Base-by-base conservation (phyloP, 1,284 basidiomycete species). In the Spongispora temasekensis region DNA sequence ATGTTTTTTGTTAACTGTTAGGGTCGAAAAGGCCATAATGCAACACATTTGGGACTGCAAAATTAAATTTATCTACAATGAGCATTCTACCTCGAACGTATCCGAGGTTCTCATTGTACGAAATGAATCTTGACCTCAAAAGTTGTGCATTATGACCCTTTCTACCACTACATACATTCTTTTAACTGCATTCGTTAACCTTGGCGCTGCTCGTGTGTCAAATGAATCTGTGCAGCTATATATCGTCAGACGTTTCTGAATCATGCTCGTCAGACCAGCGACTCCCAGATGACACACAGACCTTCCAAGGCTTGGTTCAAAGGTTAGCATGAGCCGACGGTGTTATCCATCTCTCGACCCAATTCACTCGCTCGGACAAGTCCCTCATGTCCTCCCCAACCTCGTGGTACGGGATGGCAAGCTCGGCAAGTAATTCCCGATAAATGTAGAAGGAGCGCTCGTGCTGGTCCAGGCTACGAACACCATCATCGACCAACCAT, bases 401-500 rank as follows among this genome's bases (percentile, higher is more conserved):
- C 59, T 81, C 79, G 10, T 74, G 62, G 69, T 80, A 85, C 4
- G 71, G 59, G 27, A 89, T 83, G 0, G 69, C 76, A 28, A 86
- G 71, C 30, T 79, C 77, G n/a, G 68, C 61, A 46, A 88, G 70
- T 4, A 80, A 63, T 1, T 62, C 46, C 25, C 73, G 70, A 61
- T 81, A 85, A 27, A 77, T 68, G 17, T 73, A 62, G 34, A 79
- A 70, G 53, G 80, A 83, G 28, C 71, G 71, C 19, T 74, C 75
- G 37, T 83, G 79, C 51, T 86, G 76, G 23, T 86, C 82, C 60
- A 85, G 65, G 53, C 76, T 80, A 7, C 87, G 80, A 35, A 88
- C 76, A 2, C 86, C 87, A 62, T 89, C 87, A 64, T 89, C 87
- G 1, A 80, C 73, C 32, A 84, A 35, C 87, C 87, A 88, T 57